Evolutionary conservation across 495 filamentous ascomycete genomes (phyloP).

Genomic region (Acidiella bohemica): DNA sequence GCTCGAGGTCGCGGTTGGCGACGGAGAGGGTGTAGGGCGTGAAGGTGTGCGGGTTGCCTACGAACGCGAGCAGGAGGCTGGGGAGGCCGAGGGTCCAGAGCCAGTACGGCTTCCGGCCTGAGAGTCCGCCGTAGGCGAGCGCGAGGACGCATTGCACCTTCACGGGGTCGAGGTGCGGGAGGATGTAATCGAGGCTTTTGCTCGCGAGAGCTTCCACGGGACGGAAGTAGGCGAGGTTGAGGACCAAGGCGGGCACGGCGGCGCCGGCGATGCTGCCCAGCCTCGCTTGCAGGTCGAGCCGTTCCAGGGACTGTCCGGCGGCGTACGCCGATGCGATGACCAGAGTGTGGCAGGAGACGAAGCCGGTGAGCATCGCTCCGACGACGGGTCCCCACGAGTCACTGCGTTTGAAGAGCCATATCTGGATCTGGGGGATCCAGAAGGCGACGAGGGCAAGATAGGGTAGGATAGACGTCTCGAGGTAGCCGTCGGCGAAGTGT

Average conservation of each 20-base stretch:
- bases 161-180: conserved; percentile 46
- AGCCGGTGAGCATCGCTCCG: conserved; percentile 65
- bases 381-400: conserved; percentile 46
- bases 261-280: conserved; percentile 2
- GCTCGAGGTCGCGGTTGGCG: conserved; percentile 49
- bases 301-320: conserved; percentile 49
- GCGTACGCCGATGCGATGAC: conserved; percentile 52
- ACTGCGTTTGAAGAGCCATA: conserved; percentile 51
- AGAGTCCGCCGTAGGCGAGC: conserved; percentile 45
- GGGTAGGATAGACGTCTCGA: conserved; percentile 30
- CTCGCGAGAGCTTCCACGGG: too few relatives aligned
- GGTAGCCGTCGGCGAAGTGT: conserved; percentile 32
- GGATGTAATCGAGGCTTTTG: conserved; percentile 34
- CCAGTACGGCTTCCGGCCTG: conserved; percentile 43
- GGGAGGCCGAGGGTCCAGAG: conserved; percentile 51
- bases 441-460: conserved; percentile 54
- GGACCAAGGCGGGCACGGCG: conserved; percentile 26
- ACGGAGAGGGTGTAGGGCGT: conserved; percentile 36
- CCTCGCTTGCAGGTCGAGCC: conserved; percentile 32
- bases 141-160: conserved; percentile 57
- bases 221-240: conserved; percentile 49
- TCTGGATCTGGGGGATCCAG: conserved; percentile 61
- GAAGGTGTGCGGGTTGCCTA: conserved; percentile 59
- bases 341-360: conserved; percentile 57
- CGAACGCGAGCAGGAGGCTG: conserved; percentile 52